These are phyloP conservation scores for Fusarium compactum DNA, from an alignment of 2,329 filamentous ascomycete genomes.

Conservation along the genomic window DNA sequence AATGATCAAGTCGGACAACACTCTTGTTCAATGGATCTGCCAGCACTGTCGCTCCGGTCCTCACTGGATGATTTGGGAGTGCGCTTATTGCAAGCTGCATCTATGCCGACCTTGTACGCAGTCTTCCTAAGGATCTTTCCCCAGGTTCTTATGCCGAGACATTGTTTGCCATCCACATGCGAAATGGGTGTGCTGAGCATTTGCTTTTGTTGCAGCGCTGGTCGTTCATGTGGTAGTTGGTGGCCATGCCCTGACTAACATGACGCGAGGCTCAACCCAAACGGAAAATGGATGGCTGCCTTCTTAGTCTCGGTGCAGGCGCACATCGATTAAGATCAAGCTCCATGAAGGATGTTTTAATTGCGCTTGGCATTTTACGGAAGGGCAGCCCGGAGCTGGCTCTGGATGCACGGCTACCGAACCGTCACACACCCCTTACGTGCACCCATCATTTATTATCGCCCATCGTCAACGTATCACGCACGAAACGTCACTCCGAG, in stretches of 20 bases:
- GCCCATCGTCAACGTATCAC: conserved; percentile 6
- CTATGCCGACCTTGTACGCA: conserved; percentile 70
- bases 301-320: conserved; percentile 40
- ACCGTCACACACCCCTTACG: conserved; percentile 36
- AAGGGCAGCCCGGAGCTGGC: conserved; percentile 43
- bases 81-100: conserved; percentile 75
- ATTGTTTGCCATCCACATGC: conserved; percentile 34
- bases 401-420: conserved; percentile 40
- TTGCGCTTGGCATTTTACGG: conserved; percentile 41
- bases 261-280: conserved; percentile 35
- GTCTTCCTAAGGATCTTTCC: conserved; percentile 42
- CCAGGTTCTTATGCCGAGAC: conserved; percentile 25
- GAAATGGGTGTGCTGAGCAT: conserved; percentile 27
- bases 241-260: conserved; percentile 42
- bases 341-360: conserved; percentile 32
- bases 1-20: conserved; percentile 75
- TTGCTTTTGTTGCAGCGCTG: conserved; percentile 12
- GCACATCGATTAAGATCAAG: conserved; percentile 27
- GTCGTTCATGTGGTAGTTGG: conserved; percentile 29
- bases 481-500: conserved; percentile 31
- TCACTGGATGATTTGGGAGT: conserved; percentile 77
- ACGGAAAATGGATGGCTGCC: conserved; percentile 19
- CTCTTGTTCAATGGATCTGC: conserved; percentile 74
- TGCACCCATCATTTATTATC: conserved; percentile 27
- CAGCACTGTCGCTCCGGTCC: conserved; percentile 73